Evolutionary conservation across 1,284 basidiomycete species (phyloP).

Genomic region (Tremellales sp.): DNA sequence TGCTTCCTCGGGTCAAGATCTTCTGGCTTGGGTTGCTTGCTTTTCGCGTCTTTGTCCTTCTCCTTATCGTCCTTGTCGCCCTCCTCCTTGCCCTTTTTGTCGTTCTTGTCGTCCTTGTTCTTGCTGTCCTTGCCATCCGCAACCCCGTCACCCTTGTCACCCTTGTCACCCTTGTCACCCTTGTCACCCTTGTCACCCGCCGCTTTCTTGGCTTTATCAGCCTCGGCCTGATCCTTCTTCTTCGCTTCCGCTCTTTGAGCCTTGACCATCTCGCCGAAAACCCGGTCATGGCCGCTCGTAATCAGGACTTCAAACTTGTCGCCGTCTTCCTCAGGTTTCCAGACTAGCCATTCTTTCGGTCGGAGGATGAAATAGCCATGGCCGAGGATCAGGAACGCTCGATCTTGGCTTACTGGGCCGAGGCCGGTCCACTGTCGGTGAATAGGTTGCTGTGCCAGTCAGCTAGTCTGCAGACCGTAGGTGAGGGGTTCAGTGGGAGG

Average conservation of each 20-base stretch:
- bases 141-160: constrained; percentile 7
- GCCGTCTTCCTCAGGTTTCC: constrained; percentile 23
- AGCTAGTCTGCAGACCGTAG: background rate
- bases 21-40: constrained; percentile 6
- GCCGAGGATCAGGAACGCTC: constrained; percentile 51
- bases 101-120: constrained; percentile 2
- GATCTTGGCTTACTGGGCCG: background rate
- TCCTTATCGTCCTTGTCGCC: constrained; percentile 4
- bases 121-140: constrained; percentile 4
- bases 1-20: constrained; percentile 4
- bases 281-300: constrained; percentile 25
- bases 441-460: constrained; percentile 23
- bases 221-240: constrained; percentile 51
- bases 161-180: constrained; percentile 17
- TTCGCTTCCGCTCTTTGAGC: constrained; percentile 58
- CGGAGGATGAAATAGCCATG: constrained; percentile 73
- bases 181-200: constrained; percentile 50
- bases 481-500: background rate
- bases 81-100: background rate
- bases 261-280: constrained; percentile 54
- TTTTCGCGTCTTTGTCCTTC: constrained; percentile 2
- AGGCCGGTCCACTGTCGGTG: constrained; percentile 14
- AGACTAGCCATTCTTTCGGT: constrained; percentile 17
- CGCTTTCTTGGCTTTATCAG: constrained; percentile 50
- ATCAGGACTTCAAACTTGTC: constrained; percentile 31